Conservation (phyloP, 108 stramenopile species). For the Epithemia pelagica region DNA sequence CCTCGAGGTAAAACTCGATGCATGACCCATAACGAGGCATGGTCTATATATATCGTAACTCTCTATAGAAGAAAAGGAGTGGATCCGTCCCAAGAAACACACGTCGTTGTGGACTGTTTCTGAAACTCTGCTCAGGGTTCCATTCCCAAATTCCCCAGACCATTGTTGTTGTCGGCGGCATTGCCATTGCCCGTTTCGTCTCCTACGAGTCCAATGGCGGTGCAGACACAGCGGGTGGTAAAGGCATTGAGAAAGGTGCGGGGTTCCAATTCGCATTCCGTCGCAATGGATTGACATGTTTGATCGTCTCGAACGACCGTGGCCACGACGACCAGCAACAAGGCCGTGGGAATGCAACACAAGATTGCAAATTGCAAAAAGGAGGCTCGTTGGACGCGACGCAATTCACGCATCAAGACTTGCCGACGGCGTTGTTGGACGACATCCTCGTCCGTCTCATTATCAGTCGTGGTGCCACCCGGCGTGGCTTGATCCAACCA, state of each 20-base stretch:
- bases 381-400: slow-evolving; percentile 71
- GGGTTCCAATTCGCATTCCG: slow-evolving; percentile 50
- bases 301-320: slow-evolving; percentile 64
- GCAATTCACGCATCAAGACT: slow-evolving; percentile 46
- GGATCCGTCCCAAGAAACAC: too few species aligned
- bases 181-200: too few species aligned
- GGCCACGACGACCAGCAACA: slow-evolving; percentile 67
- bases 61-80: too few species aligned
- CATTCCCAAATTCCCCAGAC: too few species aligned
- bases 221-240: slow-evolving; percentile 78
- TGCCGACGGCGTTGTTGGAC: slow-evolving; percentile 43
- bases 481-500: background rate
- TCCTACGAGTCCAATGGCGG: slow-evolving; percentile 37
- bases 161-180: too few species aligned
- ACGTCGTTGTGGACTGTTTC: too few species aligned
- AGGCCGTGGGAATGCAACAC: slow-evolving; percentile 70
- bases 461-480: background rate
- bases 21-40: too few species aligned
- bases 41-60: too few species aligned
- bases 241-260: slow-evolving; percentile 82
- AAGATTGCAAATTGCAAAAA: slow-evolving; percentile 72
- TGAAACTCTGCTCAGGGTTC: too few species aligned
- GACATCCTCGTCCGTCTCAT: slow-evolving; percentile 29
- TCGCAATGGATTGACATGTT: slow-evolving; percentile 42
- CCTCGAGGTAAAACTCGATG: too few species aligned